Evolutionary conservation across 495 filamentous ascomycete genomes (phyloP), one percentile per base, ranked within the genome.

Genomic region (Aspergillus nidulans): DNA sequence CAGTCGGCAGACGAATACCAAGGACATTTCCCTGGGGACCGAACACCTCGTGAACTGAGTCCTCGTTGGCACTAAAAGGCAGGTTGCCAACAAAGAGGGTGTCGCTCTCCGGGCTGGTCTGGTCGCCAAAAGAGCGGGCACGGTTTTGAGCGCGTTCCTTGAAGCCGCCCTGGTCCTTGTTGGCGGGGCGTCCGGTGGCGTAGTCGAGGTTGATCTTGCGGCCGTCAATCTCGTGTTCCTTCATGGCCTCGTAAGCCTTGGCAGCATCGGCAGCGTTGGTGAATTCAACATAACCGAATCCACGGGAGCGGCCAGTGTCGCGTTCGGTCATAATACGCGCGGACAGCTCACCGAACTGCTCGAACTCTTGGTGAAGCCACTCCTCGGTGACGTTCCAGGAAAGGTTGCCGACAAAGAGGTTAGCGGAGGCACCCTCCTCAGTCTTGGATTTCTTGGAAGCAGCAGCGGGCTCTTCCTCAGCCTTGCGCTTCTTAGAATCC

Each of bases 271-370:
- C 82, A 59, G 81, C 73, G 54, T 74, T 82, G 63, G 77, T 75
- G 74, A 90, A 98, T 76, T 98, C 94, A 58, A 97, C 91, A 68
- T 97, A 98, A 60, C 95, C 94, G 73, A 95, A 98, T 59, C 94
- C 94, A 71, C 89, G 91, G 65, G 92, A 95, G 62, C 90, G 88
- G 55, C 89, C 88, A 65, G 78, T 81, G 23, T 84, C 85, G 63
- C 85, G 84, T 72, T 98, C 94, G 48, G 84, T 88, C 66, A 97
- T 87, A 64, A 98, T 84, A 58, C 88, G 84, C 52, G 83, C 84
- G 64, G 80, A 73, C 53, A 96, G 77, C 61, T 88, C 88, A 60
- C 89, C 91, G 67, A 86, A 95, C 42, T 78, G 73, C 77, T 90
- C 81, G 71, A 98, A 97, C 72, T 96, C 88, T 59, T 86, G 81